Conservation (phyloP, 495 filamentous ascomycete genomes). For the Astrothelium subdiscretum region DNA sequence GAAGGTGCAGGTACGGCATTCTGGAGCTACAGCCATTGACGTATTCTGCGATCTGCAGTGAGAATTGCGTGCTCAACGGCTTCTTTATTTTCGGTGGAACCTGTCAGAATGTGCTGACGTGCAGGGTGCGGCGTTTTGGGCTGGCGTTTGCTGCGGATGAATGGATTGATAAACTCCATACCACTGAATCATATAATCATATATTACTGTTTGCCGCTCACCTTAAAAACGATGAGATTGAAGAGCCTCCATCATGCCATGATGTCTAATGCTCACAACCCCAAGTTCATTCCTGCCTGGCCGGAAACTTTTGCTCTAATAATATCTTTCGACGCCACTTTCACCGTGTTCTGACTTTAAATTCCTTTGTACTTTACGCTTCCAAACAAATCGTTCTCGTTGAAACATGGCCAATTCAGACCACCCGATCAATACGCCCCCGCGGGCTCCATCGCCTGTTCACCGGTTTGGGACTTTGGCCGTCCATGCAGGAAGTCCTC, state of each 20-base stretch:
- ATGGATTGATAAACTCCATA: no score
- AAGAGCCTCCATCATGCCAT: neutral
- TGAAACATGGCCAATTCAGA: slow-evolving; percentile 10
- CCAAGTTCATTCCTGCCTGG: neutral
- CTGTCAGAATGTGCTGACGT: no score
- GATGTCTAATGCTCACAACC: neutral
- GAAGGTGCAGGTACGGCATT: no score
- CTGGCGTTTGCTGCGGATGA: no score
- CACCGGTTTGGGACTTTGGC: slow-evolving; percentile 82
- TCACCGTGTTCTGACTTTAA: neutral
- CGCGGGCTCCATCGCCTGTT: slow-evolving; percentile 44
- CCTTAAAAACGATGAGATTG: no score
- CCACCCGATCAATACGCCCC: slow-evolving; percentile 46
- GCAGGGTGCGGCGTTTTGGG: no score
- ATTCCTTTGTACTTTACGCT: neutral
- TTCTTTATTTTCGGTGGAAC: no score
- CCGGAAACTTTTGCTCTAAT: neutral
- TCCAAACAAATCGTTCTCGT: neutral
- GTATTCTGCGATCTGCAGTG: no score
- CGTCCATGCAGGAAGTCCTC: slow-evolving; percentile 82
- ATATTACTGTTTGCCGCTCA: no score
- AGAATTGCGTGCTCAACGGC: no score
- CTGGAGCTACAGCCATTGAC: no score
- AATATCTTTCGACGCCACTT: neutral
- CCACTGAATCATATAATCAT: no score